Evolutionary conservation across 306 rosid genomes (phyloP).

Genomic region (Urtica urens): DNA sequence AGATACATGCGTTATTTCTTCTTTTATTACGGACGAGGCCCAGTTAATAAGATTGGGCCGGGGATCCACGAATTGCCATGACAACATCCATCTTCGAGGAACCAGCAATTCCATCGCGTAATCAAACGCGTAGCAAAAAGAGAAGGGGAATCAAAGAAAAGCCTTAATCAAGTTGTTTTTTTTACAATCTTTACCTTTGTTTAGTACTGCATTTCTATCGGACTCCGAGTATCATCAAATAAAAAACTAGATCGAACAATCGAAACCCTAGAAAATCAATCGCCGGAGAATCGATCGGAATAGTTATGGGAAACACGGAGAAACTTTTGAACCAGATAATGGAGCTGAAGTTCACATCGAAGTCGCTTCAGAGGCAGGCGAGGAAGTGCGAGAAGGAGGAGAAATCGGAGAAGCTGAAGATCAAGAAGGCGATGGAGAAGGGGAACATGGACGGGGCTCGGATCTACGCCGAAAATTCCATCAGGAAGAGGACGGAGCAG

Average conservation of each 20-base stretch:
- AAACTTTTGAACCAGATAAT: conserved; percentile 86
- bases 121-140: no score
- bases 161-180: no score
- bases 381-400: conserved; percentile 91
- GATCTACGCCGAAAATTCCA: conserved; percentile 93
- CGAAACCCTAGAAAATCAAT: background rate
- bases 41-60: no score
- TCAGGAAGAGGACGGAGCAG: conserved; percentile 84
- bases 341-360: conserved; percentile 88
- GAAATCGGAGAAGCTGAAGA: conserved; percentile 80
- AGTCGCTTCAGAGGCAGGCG: conserved; percentile 80
- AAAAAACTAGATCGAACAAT: conserved; percentile 1
- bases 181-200: no score
- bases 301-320: conserved; percentile 82
- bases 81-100: no score
- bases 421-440: conserved; percentile 91
- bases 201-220: no score
- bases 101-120: no score
- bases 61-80: no score
- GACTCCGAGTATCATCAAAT: no score
- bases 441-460: conserved; percentile 92
- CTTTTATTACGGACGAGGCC: no score
- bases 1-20: no score
- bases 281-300: background rate
- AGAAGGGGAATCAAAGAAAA: no score